Evolutionary conservation across 2,329 filamentous ascomycete species (phyloP), one percentile per base, ranked within the genome.

Genomic region (Colletotrichum sp.): DNA sequence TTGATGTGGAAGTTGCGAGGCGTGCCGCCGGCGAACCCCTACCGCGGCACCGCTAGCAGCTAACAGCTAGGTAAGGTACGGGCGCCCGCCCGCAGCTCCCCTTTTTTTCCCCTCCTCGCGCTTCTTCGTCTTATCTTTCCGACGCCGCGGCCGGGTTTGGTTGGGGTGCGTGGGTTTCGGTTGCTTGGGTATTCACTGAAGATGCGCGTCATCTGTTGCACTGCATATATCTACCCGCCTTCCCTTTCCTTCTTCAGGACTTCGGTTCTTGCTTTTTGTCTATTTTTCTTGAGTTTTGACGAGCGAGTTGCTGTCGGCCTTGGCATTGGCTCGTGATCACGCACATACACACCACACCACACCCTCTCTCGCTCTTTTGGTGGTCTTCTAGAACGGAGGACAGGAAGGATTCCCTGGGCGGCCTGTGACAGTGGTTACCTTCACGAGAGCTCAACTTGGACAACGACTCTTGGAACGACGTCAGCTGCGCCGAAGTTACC

Each of bases 151-250:
- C 39, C 65, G 66, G 25, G 55, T 18, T 18, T 18, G 30, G 43
- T 52, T 52, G 43, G 43, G 43, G 43, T 52, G 43, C 43, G 43
- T 22, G 43, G 43, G n/a, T 52, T 52, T 34, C 13, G 32, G 32
- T 6, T 34, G 32, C 32, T 34, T 52, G 43, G 43, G 55, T 16
- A 22, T 30, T 56, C 52, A 27, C 28, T 22, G 25, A 30, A 18
- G 25, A 61, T 62, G 67, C 67, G 67, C 67, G 67, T 70, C 67
- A 70, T 70, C 32, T 58, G 70, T 67, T 58, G 62, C 70, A 71
- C 70, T 27, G 70, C 70, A 71, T 67, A 71, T 71, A 71, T 60
- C 30, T 71, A 28, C 32, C 70, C 7, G n/a, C 48, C 15, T 61
- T 52, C 43, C 43, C 25, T 28, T 66, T 58, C n/a, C 61, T 60